Percentiles rank a stretch among this genome's conserved stretches.
Conservation (phyloP, 345 rosid species). For the Diplotaxis tenuifolia region DNA sequence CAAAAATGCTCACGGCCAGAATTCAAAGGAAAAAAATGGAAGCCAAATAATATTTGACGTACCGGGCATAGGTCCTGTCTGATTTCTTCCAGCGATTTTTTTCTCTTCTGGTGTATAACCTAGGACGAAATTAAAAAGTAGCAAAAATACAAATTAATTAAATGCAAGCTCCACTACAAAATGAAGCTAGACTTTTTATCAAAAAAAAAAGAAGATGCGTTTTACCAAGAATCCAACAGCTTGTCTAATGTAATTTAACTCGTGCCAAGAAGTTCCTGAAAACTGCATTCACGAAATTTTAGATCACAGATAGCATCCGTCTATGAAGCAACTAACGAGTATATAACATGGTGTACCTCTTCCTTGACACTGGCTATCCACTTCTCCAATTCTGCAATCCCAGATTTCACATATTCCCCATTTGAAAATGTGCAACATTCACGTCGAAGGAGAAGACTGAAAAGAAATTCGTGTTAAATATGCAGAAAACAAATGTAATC, state of each 20-base stretch:
- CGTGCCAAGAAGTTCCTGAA: slow-evolving; percentile 99
- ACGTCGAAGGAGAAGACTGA: slow-evolving; percentile 88
- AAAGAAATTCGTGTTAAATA: slow-evolving; percentile 23
- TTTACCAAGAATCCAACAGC: slow-evolving; percentile 97
- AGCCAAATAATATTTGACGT: slow-evolving; percentile 26
- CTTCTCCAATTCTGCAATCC: slow-evolving; percentile 93
- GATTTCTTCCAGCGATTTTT: slow-evolving; percentile 85
- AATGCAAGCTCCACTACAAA: slow-evolving; percentile 6
- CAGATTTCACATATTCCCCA: slow-evolving; percentile 96
- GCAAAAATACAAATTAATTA: slow-evolving; percentile 1
- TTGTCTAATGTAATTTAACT: slow-evolving; percentile 90
- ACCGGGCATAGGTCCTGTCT: slow-evolving; percentile 94
- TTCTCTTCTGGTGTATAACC: slow-evolving; percentile 98
- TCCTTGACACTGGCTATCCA: slow-evolving; percentile 80
- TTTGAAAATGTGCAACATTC: slow-evolving; percentile 99
- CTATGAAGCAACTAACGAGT: slow-evolving; percentile 18
- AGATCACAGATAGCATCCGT: slow-evolving; percentile 28
- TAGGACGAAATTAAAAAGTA: slow-evolving; percentile 32
- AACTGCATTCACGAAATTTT: slow-evolving; percentile 48
- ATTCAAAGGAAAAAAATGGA: background rate
- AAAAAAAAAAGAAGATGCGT: slow-evolving; percentile 19
- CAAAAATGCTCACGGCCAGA: background rate
- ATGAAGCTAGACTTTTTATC: background rate
- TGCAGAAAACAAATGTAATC: slow-evolving; percentile 8
- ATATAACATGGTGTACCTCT: slow-evolving; percentile 55